phyloP scores from a whole-genome alignment of 306 rosid species.

The apple (Malus domestica) region DNA sequence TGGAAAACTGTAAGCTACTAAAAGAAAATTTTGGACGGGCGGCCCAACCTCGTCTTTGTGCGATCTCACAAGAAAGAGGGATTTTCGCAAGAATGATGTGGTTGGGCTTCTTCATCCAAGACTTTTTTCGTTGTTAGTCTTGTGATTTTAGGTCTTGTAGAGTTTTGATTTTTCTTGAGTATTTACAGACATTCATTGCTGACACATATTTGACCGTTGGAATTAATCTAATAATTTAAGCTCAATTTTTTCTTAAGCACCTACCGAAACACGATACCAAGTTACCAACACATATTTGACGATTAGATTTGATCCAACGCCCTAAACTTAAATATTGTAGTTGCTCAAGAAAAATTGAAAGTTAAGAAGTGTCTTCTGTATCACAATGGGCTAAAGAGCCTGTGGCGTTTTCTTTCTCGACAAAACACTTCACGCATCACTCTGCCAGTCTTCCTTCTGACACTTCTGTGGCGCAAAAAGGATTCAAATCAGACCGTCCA shows the following conservation, averaged over 20 bases:
- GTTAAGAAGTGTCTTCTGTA: neutral
- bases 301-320: neutral
- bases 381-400: conserved; percentile 21
- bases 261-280: too few species aligned
- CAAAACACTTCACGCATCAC: neutral
- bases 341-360: neutral
- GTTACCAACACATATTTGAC: neutral
- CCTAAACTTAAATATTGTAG: neutral
- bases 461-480: conserved; percentile 22
- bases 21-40: neutral
- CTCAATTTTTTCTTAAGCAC: too few species aligned
- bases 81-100: too few species aligned
- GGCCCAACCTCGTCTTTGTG: neutral
- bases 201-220: accelerated
- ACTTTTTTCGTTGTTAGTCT: too few species aligned
- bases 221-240: too few species aligned
- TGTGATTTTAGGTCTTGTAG: neutral
- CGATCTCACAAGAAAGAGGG: neutral
- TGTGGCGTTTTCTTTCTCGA: neutral
- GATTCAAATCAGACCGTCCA: conserved; percentile 14
- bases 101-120: neutral
- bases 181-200: neutral
- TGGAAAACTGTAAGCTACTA: neutral
- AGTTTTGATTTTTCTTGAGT: too few species aligned
- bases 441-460: neutral